phyloP scores from a whole-genome alignment of 345 rosid genomes.

The Citrus maxima region DNA sequence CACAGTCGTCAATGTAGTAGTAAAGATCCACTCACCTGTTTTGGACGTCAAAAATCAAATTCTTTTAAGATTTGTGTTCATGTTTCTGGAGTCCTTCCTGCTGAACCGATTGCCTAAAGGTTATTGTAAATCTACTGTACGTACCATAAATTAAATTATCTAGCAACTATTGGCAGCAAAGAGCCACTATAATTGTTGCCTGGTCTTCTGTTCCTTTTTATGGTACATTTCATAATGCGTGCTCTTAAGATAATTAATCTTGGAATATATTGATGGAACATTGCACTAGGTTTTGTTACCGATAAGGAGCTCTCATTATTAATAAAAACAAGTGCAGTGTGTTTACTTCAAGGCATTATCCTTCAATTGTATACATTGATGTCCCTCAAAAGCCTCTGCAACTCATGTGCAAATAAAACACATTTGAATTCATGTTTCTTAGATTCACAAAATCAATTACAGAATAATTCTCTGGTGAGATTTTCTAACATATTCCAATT shows the following conservation, averaged over 20 bases:
- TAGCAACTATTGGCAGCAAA: neutral
- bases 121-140: neutral
- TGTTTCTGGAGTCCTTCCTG: neutral
- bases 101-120: neutral
- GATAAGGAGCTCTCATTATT: neutral
- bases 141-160: neutral
- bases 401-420: neutral
- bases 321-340: neutral
- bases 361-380: neutral
- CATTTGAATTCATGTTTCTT: neutral
- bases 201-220: neutral
- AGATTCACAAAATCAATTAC: neutral
- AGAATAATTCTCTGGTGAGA: neutral
- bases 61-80: neutral
- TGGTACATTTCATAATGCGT: neutral
- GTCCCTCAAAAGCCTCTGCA: neutral
- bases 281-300: neutral
- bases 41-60: neutral
- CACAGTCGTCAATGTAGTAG: neutral
- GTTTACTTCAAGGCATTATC: neutral
- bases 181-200: neutral
- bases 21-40: neutral
- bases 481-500: slow-evolving; percentile 8
- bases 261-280: neutral
- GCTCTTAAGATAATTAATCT: neutral